phyloP scores from a whole-genome alignment of 2,329 filamentous ascomycete species.

The Cercospora zeae-maydis region DNA sequence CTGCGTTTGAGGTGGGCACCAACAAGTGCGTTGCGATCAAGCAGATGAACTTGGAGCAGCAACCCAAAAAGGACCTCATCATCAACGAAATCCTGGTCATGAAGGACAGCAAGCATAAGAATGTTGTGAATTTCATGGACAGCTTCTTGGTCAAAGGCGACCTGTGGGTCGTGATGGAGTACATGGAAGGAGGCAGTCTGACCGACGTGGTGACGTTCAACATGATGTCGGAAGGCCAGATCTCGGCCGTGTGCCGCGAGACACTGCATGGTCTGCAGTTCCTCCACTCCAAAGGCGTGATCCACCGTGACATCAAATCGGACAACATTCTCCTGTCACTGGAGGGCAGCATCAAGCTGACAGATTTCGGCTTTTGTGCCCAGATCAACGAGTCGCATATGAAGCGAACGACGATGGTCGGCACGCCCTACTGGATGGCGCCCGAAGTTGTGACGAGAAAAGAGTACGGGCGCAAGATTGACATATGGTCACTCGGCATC shows the following conservation, averaged over 20 bases:
- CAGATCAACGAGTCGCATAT: constrained; percentile 97
- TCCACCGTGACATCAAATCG: constrained; percentile 98
- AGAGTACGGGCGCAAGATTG: constrained; percentile 96
- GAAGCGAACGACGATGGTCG: constrained; percentile 98
- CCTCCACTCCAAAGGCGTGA: constrained; percentile 94
- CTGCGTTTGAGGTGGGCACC: constrained; percentile 76
- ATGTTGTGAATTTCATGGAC: constrained; percentile 99
- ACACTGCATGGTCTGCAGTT: constrained; percentile 89
- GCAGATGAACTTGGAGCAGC: constrained; percentile 98
- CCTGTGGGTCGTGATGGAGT: constrained; percentile 99
- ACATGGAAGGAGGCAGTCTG: constrained; percentile 96
- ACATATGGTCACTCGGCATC: constrained; percentile 97
- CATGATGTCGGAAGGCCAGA: constrained; percentile 97
- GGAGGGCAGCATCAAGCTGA: constrained; percentile 96
- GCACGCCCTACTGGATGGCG: constrained; percentile 99
- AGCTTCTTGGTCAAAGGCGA: constrained; percentile 87
- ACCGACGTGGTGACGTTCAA: constrained; percentile 99
- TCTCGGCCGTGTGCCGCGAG: constrained; percentile 91
- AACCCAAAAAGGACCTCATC: constrained; percentile 97
- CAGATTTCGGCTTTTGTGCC: constrained; percentile 97
- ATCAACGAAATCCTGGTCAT: constrained; percentile 99
- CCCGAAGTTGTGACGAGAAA: constrained; percentile 96
- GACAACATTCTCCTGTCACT: constrained; percentile 94
- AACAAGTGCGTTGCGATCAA: constrained; percentile 96
- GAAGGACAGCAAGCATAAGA: constrained; percentile 97